Conservation (phyloP, 352 stramenopile genomes). For the Phytophthora tubulina region DNA sequence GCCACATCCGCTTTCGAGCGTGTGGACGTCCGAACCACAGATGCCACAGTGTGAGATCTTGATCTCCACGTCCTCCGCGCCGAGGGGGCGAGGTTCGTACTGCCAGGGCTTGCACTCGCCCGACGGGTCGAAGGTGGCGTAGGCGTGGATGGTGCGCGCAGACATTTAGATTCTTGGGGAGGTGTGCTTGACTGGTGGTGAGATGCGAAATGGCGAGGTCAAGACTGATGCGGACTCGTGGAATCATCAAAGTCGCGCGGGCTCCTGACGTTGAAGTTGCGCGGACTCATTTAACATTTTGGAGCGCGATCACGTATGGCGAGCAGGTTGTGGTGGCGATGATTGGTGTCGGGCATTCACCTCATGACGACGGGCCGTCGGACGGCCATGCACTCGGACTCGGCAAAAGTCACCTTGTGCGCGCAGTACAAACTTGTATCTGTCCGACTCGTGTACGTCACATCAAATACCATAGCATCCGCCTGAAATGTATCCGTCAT, state of each 20-base stretch:
- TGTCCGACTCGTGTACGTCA: too few relatives aligned
- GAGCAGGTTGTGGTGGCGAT: conserved; percentile 27
- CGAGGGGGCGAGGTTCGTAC: neutral
- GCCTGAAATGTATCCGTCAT: too few relatives aligned
- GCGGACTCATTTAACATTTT: neutral
- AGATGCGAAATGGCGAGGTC: neutral
- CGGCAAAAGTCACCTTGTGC: too few relatives aligned
- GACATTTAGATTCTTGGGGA: neutral
- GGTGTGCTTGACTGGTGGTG: neutral
- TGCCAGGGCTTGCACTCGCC: conserved; percentile 9
- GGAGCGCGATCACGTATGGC: neutral
- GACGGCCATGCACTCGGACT: too few relatives aligned
- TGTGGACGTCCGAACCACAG: neutral
- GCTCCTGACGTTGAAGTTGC: neutral
- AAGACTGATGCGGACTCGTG: neutral
- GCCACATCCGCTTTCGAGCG: neutral
- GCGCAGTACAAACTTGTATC: too few relatives aligned
- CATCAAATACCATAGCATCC: too few relatives aligned
- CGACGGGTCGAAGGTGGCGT: neutral
- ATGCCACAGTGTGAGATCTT: neutral
- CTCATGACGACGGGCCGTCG: too few relatives aligned
- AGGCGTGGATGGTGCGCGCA: neutral
- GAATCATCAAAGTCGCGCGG: neutral
- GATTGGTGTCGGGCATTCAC: neutral
- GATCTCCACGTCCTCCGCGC: neutral